These are phyloP conservation scores for Dictyostelium brefeldianum DNA, from an alignment of 78 protist species.

Conservation along the genomic window DNA sequence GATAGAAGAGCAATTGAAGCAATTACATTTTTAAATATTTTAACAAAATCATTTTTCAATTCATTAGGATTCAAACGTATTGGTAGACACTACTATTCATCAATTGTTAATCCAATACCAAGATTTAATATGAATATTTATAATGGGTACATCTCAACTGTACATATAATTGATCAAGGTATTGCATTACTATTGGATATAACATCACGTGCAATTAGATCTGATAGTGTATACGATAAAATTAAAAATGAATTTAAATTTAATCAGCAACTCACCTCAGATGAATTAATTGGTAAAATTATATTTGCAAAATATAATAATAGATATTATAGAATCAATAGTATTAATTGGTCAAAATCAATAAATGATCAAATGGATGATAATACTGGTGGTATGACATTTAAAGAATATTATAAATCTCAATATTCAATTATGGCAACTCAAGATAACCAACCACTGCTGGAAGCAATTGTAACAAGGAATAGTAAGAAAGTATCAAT, in stretches of 20 bases:
- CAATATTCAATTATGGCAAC: neutral
- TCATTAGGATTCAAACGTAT: constrained; percentile 1
- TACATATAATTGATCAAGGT: constrained; percentile 8
- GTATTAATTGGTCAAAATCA: constrained; percentile 16
- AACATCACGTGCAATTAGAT: constrained; percentile 22
- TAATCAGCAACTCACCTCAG: neutral
- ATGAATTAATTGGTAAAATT: constrained; percentile 5
- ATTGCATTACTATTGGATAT: constrained; percentile 43
- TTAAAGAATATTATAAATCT: constrained; percentile 6
- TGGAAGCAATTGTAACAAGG: neutral
- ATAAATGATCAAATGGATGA: neutral
- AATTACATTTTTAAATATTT: constrained; percentile 40
- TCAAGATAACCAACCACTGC: constrained; percentile 42
- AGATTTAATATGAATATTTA: constrained; percentile 20
- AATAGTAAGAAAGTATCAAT: neutral
- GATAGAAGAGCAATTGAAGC: neutral
- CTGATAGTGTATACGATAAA: neutral
- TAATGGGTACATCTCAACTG: constrained; percentile 38
- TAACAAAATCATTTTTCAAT: constrained; percentile 38
- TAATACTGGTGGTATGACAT: neutral
- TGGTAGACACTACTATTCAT: constrained; percentile 46
- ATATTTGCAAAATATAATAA: constrained; percentile 47
- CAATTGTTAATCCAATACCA: neutral
- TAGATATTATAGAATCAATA: constrained; percentile 35
- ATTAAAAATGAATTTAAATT: constrained; percentile 2